Conservation (phyloP, 306 rosid genomes). For the Pyrus pyrifolia region DNA sequence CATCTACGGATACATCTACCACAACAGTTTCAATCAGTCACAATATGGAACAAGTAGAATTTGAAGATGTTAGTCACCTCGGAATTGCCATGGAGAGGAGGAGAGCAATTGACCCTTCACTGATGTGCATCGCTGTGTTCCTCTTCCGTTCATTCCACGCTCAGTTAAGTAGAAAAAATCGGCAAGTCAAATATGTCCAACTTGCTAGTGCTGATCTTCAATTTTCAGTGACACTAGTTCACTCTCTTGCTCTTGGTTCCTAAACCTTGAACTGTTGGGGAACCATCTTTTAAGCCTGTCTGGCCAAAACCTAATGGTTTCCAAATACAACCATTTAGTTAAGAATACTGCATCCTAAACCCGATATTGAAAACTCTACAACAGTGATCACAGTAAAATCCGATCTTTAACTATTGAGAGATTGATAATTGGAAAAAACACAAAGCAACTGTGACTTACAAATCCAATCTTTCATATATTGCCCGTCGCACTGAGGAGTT, state of each 20-base stretch:
- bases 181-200: neutral
- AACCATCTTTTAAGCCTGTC: constrained; percentile 70
- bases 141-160: constrained; percentile 3
- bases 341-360: neutral
- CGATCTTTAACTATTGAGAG: neutral
- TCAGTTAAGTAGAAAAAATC: constrained; percentile 4
- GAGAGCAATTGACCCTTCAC: constrained; percentile 9
- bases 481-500: constrained; percentile 95
- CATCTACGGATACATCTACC: neutral
- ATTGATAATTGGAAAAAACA: neutral
- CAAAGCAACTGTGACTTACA: constrained; percentile 38
- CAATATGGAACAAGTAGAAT: neutral
- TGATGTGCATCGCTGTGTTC: neutral
- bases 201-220: constrained; percentile 48
- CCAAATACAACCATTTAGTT: constrained; percentile 10
- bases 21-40: neutral
- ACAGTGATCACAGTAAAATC: neutral
- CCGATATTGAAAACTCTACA: neutral
- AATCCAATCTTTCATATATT: constrained; percentile 72
- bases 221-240: constrained; percentile 51
- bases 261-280: constrained; percentile 57
- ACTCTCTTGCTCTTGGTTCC: constrained; percentile 68
- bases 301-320: constrained; percentile 67
- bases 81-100: constrained; percentile 2
- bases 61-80: constrained; percentile 1